Evolutionary conservation across 257 asterid genomes (phyloP), one percentile per base, ranked within the genome.

Genomic region (Solanum microdontum): DNA sequence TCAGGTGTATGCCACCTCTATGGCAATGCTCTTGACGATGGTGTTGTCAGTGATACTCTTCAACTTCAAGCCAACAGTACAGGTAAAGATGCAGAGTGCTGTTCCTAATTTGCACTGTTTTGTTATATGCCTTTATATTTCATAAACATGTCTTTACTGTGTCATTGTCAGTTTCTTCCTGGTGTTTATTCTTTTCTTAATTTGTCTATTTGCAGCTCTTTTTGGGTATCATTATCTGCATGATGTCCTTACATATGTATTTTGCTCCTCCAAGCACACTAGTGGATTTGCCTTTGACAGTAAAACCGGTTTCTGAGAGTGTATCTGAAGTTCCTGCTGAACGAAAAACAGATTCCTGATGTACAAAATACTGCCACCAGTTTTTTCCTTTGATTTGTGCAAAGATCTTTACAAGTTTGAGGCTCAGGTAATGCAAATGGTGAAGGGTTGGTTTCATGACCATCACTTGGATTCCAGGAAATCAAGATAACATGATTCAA

Each of bases 1-100:
- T 91, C 76, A 97, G 98, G 99, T 97, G 40, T 97, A 97, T 86
- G 95, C 99, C 39, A 95, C 99, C 7, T 97, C 99, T 87, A 95
- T 97, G 98, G 98, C 99, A 55, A 97, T 97, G 99, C 91, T 97
- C 75, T 91, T 97, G 88, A 97, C 99, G 15, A 97, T 94, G 98
- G 88, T 95, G 58, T 72, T 94, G 55, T 97, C 99, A 17, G 96
- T 91, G 83, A 91, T 92, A 92, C 96, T 97, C 89, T 97, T 97
- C 94, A 89, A 90, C 89, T 97, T 97, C 94, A 93, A 90, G 92
- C 99, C 99, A 87, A 97, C 98, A 34, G 86, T 93, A 87, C 99
- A 97, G 95, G 99, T 97, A 85, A 55, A 85, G 84, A 32, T 62
- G 68, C 51, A 8, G 85, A 48, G 37, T 45, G 69, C 84, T 79